Conservation (phyloP, 2,329 filamentous ascomycete genomes). For the Cladosporium phlei region DNA sequence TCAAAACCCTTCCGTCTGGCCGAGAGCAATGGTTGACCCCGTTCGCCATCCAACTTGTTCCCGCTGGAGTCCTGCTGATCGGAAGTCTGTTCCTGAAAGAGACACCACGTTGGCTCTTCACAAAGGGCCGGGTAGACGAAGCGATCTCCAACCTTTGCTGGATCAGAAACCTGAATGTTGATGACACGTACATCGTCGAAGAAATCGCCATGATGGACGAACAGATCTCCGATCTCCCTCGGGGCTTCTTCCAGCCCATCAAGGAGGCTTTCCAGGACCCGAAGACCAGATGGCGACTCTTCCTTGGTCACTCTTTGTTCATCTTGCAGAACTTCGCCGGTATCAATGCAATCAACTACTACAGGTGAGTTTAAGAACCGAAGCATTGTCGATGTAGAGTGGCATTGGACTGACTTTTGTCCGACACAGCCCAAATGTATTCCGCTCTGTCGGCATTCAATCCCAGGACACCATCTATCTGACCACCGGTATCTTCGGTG, state of each 20-base stretch:
- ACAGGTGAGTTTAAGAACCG: background rate
- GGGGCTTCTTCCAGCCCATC: conserved; percentile 17
- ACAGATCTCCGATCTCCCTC: conserved; percentile 6
- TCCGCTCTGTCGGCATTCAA: conserved; percentile 7
- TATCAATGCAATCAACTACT: conserved; percentile 15
- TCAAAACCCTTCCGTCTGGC: conserved; percentile 17
- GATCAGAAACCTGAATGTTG: conserved; percentile 6
- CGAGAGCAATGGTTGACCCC: conserved; percentile 18
- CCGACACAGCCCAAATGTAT: background rate
- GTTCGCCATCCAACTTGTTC: conserved; percentile 24
- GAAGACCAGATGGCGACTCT: conserved; percentile 18
- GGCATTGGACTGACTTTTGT: background rate
- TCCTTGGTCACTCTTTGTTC: conserved; percentile 21
- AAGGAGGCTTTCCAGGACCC: conserved; percentile 15
- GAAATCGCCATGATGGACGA: conserved; percentile 12
- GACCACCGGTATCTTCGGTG: conserved; percentile 18
- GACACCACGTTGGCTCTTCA: conserved; percentile 25
- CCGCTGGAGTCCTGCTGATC: conserved; percentile 24
- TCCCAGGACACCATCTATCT: conserved; percentile 12
- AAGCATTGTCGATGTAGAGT: background rate
- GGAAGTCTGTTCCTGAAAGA: conserved; percentile 25
- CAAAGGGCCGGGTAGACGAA: conserved; percentile 4
- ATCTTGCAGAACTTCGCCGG: conserved; percentile 18
- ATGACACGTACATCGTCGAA: conserved; percentile 12
- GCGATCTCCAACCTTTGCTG: conserved; percentile 6